Evolutionary conservation across 208 protist genomes (phyloP), one percentile per base, ranked within the genome.

Genomic region (Trypanosoma congolense): DNA sequence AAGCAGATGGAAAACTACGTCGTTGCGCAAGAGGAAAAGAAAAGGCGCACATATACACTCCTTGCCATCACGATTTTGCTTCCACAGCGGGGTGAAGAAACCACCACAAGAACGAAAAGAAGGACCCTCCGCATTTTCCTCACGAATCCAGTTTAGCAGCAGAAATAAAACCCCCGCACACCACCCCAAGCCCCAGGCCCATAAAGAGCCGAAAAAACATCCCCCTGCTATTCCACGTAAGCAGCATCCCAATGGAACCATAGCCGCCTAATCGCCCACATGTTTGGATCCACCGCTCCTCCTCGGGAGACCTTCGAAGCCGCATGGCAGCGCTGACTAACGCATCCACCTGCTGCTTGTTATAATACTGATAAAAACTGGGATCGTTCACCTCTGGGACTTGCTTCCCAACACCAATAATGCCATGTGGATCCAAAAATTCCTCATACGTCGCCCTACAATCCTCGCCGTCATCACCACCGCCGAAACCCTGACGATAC

Each of bases 201-300:
- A 93, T 87, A 24, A 48, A 66, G 33, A 74, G 41, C 0, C 85
- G 65, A 58, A 80, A 87, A 29, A 79, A 49, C 47, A 73, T 51
- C 4, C 63, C 58, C 4, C 80, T 73, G 48, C 69, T 83, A 56
- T 90, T 93, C 82, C 81, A 90, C 40, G 70, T 61, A 19, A 93
- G 58, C 47, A 93, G 56, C 73, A 75, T 83, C 16, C 69, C 68
- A 16, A 80, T 21, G 40, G 80, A 64, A 33, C 85, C 85, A 64
- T 83, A 87, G 2, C 56, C 40, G 19, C 66, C 61, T 5, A 75
- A 75, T 12, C 85, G 78, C 28, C 74, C 74, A 4, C 67, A 65
- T 8, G 79, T 81, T 12, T 56, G 45, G 28, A 70, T 58, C 86
- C 86, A 93, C 24, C 86, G 78, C 25, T 77, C 60, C 55, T 93